These are phyloP conservation scores for Arachnomyces sp. DNA, from an alignment of 2,329 filamentous ascomycete genomes.

Conservation along the genomic window DNA sequence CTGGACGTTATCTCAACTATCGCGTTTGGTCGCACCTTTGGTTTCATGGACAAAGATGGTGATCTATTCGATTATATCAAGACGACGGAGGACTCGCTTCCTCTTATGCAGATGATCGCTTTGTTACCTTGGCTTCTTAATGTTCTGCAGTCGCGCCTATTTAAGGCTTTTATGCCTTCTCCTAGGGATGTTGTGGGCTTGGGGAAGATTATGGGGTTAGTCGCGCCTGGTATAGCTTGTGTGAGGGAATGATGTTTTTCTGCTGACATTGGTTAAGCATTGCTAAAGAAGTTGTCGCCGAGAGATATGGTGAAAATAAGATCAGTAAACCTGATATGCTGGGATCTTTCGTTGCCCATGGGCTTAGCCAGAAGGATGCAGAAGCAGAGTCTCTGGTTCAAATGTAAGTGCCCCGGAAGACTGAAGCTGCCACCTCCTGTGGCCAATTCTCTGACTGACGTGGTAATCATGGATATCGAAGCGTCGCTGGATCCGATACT, in stretches of 20 bases:
- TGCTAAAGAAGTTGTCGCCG: conserved; percentile 13
- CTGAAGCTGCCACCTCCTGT: too few species aligned
- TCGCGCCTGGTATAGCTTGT: conserved; percentile 7
- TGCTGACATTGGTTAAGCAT: conserved; percentile 8
- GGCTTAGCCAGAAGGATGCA: conserved; percentile 13
- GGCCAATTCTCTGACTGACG: too few species aligned
- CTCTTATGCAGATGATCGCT: conserved; percentile 11
- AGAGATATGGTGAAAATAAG: conserved; percentile 14
- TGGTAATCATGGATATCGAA: conserved; percentile 1
- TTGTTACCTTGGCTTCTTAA: conserved; percentile 13
- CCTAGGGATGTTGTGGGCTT: conserved; percentile 16
- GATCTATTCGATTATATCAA: conserved; percentile 36
- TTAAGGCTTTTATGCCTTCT: conserved; percentile 12
- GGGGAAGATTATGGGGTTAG: conserved; percentile 17
- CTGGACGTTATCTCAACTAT: conserved; percentile 49
- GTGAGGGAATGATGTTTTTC: background rate
- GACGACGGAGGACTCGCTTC: conserved; percentile 24
- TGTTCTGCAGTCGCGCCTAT: conserved; percentile 12
- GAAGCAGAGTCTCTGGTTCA: conserved; percentile 5
- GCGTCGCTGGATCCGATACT: conserved; percentile 16
- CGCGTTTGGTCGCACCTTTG: conserved; percentile 43
- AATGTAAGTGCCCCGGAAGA: conserved; percentile 1
- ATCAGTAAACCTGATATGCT: conserved; percentile 20
- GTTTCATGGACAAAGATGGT: conserved; percentile 36
- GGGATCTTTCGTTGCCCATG: conserved; percentile 22